Percentiles rank a stretch among this genome's conserved stretches.
Evolutionary conservation across 1,139 yeast genomes (phyloP).

Genomic region (Neolecta irregularis): DNA sequence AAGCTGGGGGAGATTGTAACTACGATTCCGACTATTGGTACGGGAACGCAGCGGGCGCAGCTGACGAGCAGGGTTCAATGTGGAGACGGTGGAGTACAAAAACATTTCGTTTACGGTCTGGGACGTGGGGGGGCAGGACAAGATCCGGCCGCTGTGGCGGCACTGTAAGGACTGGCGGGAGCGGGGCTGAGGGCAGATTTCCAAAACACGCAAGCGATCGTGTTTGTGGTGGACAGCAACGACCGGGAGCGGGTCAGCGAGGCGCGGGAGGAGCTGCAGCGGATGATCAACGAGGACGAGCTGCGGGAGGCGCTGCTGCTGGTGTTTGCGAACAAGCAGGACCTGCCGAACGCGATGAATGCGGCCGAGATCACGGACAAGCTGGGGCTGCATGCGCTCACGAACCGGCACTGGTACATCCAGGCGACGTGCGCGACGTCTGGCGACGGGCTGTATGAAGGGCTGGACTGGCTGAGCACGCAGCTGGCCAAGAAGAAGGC

Average conservation of each 20-base stretch:
- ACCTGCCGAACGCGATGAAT: conserved; percentile 63
- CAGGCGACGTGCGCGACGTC: conserved; percentile 91
- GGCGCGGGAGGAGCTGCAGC: conserved; percentile 59
- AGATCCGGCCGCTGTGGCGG: conserved; percentile 91
- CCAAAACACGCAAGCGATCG: conserved; percentile 85
- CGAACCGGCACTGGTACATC: conserved; percentile 92
- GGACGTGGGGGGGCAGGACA: conserved; percentile 98
- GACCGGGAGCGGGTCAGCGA: conserved; percentile 60
- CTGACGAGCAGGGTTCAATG: conserved; percentile 39
- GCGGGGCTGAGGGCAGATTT: no score
- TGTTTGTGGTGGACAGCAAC: conserved; percentile 76
- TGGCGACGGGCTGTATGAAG: conserved; percentile 77
- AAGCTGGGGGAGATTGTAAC: conserved; percentile 87
- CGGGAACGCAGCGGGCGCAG: not conserved
- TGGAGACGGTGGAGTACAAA: conserved; percentile 81
- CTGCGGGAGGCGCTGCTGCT: conserved; percentile 63
- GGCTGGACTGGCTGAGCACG: conserved; percentile 83
- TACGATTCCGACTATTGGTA: conserved; percentile 74
- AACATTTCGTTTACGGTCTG: conserved; percentile 88
- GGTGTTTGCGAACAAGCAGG: conserved; percentile 87
- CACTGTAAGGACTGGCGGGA: no score
- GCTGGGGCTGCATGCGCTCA: conserved; percentile 67
- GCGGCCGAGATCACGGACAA: conserved; percentile 92
- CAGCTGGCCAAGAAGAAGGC: no score
- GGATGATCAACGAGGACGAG: conserved; percentile 67